These are phyloP conservation scores for Apiospora pterosperma DNA, from an alignment of 2,329 filamentous ascomycete species.

Conservation along the genomic window DNA sequence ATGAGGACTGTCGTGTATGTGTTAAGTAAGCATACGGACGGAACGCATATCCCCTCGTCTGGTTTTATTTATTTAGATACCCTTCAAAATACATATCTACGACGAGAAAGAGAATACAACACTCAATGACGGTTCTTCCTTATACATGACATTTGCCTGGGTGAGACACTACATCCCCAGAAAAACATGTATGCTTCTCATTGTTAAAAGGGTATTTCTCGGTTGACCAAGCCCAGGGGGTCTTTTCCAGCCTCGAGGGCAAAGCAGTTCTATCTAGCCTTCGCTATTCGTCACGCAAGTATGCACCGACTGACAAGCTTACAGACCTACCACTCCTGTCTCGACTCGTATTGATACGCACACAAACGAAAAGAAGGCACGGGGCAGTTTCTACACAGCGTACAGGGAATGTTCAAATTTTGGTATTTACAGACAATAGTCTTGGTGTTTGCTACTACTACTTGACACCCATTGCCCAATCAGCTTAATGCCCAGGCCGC, in stretches of 20 bases:
- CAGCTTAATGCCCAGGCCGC: background rate
- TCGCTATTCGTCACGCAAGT: no score
- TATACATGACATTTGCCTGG: background rate
- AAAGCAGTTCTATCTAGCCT: no score
- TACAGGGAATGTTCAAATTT: background rate
- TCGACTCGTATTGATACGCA: no score
- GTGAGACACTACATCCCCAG: background rate
- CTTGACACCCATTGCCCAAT: background rate
- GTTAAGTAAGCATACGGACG: background rate
- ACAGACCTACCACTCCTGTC: no score
- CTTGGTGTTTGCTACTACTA: no score
- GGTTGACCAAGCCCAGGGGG: background rate
- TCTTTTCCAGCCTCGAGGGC: background rate
- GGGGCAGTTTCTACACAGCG: no score
- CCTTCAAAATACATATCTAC: background rate
- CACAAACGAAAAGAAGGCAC: background rate
- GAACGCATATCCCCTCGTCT: background rate
- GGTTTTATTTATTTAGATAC: background rate
- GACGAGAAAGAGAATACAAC: background rate
- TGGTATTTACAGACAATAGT: background rate
- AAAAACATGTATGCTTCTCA: no score
- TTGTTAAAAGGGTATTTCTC: background rate
- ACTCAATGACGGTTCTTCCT: background rate
- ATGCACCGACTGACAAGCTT: no score
- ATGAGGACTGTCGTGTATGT: background rate